A percentile compares a stretch with the other conserved stretches of the same genome.
These are phyloP conservation scores for Zygoascus flipseniorum DNA, from an alignment of 805 yeast species.

Conservation along the genomic window DNA sequence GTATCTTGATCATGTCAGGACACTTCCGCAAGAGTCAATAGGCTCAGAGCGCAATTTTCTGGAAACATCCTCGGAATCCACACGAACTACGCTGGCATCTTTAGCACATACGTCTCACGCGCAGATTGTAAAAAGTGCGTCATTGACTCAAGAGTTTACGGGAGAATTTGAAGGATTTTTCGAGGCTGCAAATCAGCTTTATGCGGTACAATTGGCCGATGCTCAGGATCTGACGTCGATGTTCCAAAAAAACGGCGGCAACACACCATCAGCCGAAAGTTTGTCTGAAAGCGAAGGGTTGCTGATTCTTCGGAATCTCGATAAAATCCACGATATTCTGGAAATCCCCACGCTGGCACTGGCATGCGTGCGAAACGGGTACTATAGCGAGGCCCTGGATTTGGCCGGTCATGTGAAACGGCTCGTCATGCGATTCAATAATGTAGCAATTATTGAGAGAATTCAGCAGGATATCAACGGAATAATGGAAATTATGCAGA, in stretches of 20 bases:
- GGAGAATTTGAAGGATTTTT: slow-evolving; percentile 9
- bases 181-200: not conserved
- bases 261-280: not conserved
- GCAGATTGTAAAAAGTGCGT: slow-evolving; percentile 13
- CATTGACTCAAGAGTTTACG: slow-evolving; percentile 5
- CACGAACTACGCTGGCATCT: slow-evolving; percentile 16
- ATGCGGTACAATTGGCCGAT: slow-evolving; percentile 3
- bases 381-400: slow-evolving; percentile 84
- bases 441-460: slow-evolving; percentile 41
- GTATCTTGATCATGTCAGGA: slow-evolving; percentile 21
- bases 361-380: slow-evolving; percentile 79
- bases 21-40: slow-evolving; percentile 15
- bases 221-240: slow-evolving; percentile 3
- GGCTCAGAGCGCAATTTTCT: slow-evolving; percentile 15
- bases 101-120: slow-evolving; percentile 15
- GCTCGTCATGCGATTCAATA: slow-evolving; percentile 60
- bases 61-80: slow-evolving; percentile 11
- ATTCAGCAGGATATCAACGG: slow-evolving; percentile 47
- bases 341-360: slow-evolving; percentile 77
- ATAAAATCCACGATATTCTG: slow-evolving; percentile 63
- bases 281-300: slow-evolving; percentile 9
- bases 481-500: slow-evolving; percentile 53
- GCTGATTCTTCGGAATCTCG: slow-evolving; percentile 40
- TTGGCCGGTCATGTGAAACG: slow-evolving; percentile 67
- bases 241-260: not conserved